Conservation (phyloP, 371 early-diverging fungal genomes). For the Mortierella polycephala region DNA sequence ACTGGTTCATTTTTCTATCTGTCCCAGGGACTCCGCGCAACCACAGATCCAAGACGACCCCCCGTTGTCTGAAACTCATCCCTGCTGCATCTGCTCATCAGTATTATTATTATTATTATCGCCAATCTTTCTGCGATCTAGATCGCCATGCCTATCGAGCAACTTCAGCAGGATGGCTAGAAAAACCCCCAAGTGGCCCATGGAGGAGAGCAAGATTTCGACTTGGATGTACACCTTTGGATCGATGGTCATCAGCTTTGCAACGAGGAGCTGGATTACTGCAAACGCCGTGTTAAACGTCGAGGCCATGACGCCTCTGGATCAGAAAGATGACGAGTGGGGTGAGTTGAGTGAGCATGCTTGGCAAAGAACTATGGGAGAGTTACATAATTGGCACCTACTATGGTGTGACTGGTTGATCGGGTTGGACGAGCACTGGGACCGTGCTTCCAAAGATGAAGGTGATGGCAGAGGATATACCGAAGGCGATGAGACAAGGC, state of each 20-base stretch:
- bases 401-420: conserved; percentile 21
- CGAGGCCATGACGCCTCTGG: conserved; percentile 34
- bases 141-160: conserved; percentile 15
- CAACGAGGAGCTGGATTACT: conserved; percentile 59
- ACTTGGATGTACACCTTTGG: conserved; percentile 26
- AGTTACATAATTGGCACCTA: too few species aligned
- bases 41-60: too few species aligned
- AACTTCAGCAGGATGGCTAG: conserved; percentile 20
- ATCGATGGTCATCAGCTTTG: conserved; percentile 40
- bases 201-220: conserved; percentile 22
- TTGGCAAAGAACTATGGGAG: not conserved
- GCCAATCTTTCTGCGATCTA: conserved; percentile 26
- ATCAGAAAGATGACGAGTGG: not conserved
- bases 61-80: too few species aligned
- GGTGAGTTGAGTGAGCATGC: not conserved
- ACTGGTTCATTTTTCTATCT: too few species aligned
- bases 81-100: too few species aligned
- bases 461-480: conserved; percentile 58
- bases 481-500: conserved; percentile 58
- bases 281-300: conserved; percentile 56
- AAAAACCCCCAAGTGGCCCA: conserved; percentile 14
- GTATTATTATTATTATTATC: conserved; percentile 5
- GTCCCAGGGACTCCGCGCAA: too few species aligned
- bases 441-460: conserved; percentile 20
- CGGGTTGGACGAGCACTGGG: conserved; percentile 12